These are phyloP conservation scores for Biancaea sappan DNA, from an alignment of 306 rosid genomes.

Conservation along the genomic window DNA sequence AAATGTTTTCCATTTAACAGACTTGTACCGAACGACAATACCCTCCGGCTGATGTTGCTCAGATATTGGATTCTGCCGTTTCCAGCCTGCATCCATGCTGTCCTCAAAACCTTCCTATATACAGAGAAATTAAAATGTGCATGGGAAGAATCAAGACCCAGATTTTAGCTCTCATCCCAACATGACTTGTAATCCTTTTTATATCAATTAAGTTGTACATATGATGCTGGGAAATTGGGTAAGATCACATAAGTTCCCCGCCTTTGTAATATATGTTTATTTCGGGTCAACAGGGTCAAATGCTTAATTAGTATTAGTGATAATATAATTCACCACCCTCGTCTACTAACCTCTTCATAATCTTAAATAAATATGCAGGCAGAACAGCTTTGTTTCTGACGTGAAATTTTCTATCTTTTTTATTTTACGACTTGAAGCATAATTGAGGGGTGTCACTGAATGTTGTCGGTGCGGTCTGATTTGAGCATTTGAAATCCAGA, in stretches of 20 bases:
- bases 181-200: conserved; percentile 44
- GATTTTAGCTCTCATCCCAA: conserved; percentile 85
- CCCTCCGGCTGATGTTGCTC: conserved; percentile 89
- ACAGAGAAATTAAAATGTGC: conserved; percentile 92
- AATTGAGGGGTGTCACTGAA: background rate
- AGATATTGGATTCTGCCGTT: conserved; percentile 80
- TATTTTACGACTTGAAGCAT: background rate
- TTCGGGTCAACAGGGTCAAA: conserved; percentile 17
- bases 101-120: conserved; percentile 75
- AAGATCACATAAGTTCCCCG: conserved; percentile 20
- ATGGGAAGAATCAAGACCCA: conserved; percentile 94
- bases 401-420: background rate
- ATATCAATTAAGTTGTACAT: conserved; percentile 35
- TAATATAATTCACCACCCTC: conserved; percentile 26
- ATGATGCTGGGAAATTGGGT: conserved; percentile 35
- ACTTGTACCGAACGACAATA: conserved; percentile 90
- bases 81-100: conserved; percentile 71
- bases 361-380: conserved; percentile 3
- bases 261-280: conserved; percentile 12
- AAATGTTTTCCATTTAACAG: conserved; percentile 45
- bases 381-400: background rate
- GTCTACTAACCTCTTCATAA: conserved; percentile 4
- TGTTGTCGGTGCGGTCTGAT: background rate
- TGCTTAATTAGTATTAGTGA: background rate
- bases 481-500: background rate